Base-by-base conservation (phyloP, 768 basidiomycete species). In the Tremella yokohamensis region DNA sequence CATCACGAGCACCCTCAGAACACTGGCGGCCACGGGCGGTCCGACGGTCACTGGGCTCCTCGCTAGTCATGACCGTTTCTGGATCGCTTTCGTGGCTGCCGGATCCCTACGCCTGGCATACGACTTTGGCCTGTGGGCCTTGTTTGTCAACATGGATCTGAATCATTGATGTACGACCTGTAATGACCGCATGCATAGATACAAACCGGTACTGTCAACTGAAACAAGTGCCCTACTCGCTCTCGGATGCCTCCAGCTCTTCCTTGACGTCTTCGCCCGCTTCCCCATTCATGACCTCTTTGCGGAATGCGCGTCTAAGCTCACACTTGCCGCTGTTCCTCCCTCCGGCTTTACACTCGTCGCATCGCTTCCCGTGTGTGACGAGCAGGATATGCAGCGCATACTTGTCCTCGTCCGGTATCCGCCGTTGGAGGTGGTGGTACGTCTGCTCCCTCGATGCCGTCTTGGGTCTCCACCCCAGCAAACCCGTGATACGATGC, bases 361-460 rank as follows among this genome's bases (percentile, higher is more conserved):
- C 63, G 54, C 71, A 73, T 18, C 50, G 52, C 47, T 68, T 70
- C 20, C 73, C 73, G 54, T 74, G 73, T 8, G 63, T 56, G 24
- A 72, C 69, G 40, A 74, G 59, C 38, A 74, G 53, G 18, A 66
- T 65, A 47, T 74, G 73, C 16, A 74, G 50, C 15, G 54, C 64
- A 29, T 70, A 72, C 55, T 74, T 74, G 50, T 65, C 56, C 34
- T 72, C 67, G 42, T 68, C 70, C 44, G 73, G 73, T 26, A 74
- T 72, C 39, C 62, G 37, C 57, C 61, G 55, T 20, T 74, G 69
- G 37, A 66, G 49, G 54, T 74, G 73, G 22, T 58, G 59, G 59
- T 69, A 72, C 25, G 70, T 70, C 40, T 70, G 68, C 20, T 74
- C 69, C 49, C 70, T 47, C n/a, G 56, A 66, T 22, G 73, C 66